Evolutionary conservation across 768 basidiomycete species (phyloP).

Genomic region (button mushroom (Agaricus bisporus)): DNA sequence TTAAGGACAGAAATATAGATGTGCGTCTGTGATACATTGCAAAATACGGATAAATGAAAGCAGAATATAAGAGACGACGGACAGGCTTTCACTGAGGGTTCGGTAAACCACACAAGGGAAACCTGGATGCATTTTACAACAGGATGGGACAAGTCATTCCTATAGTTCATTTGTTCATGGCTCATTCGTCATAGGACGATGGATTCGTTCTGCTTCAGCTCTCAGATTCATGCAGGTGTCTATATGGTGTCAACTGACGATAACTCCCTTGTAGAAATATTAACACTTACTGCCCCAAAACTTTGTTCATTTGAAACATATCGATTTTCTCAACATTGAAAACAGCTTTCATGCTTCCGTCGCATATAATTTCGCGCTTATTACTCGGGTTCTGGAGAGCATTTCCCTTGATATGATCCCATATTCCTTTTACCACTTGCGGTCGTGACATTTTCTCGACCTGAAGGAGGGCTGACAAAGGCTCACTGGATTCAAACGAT

Average conservation of each 20-base stretch:
- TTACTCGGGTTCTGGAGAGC: constrained; percentile 82
- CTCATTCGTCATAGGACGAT: neutral
- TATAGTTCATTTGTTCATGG: too few species aligned
- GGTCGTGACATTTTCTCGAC: constrained; percentile 72
- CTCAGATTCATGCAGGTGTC: constrained; percentile 32
- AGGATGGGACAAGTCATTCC: neutral
- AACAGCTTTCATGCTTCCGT: constrained; percentile 61
- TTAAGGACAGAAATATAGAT: neutral
- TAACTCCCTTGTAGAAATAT: neutral
- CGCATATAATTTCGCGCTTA: constrained; percentile 82
- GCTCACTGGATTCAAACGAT: constrained; percentile 41
- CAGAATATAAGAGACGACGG: neutral
- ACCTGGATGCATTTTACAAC: neutral
- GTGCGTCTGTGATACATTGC: constrained; percentile 3
- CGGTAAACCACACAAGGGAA: too few species aligned
- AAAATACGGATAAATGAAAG: constrained; percentile 9
- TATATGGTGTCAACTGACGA: constrained; percentile 7
- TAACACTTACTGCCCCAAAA: constrained; percentile 61
- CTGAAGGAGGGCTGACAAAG: constrained; percentile 65
- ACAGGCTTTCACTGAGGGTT: too few species aligned
- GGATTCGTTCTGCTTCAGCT: constrained; percentile 6
- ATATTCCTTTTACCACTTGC: constrained; percentile 85
- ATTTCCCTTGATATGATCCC: constrained; percentile 82
- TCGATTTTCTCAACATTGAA: constrained; percentile 80
- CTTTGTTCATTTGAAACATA: constrained; percentile 96